Conservation (phyloP, 768 basidiomycete genomes). For the Phanerodontia chrysosporium region DNA sequence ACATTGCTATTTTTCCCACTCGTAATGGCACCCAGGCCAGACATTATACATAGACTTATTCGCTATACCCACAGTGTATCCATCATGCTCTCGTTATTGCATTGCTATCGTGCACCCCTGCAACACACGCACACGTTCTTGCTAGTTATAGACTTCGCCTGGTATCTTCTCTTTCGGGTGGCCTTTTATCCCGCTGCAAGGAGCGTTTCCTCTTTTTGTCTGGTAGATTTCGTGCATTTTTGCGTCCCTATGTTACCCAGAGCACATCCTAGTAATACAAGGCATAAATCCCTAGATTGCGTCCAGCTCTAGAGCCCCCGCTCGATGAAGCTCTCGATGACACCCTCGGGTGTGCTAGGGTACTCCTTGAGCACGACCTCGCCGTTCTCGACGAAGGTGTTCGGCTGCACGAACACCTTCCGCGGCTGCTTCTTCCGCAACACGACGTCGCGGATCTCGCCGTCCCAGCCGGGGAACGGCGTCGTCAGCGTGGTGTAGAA, state of each 20-base stretch:
- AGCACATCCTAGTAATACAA: background rate
- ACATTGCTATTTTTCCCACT: background rate
- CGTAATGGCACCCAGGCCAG: background rate
- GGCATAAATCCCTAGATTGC: too few relatives aligned
- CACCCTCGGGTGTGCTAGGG: slow-evolving; percentile 64
- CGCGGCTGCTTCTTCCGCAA: slow-evolving; percentile 83
- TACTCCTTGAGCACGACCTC: slow-evolving; percentile 80
- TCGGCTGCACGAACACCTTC: slow-evolving; percentile 83
- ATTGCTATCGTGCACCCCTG: background rate
- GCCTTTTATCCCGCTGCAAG: too few relatives aligned
- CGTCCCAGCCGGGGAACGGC: slow-evolving; percentile 67
- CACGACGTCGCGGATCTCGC: slow-evolving; percentile 73
- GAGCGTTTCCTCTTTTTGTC: too few relatives aligned
- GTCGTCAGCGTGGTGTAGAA: slow-evolving; percentile 80
- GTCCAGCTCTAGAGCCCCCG: slow-evolving; percentile 26
- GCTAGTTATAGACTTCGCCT: too few relatives aligned
- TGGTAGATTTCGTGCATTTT: too few relatives aligned
- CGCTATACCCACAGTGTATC: background rate
- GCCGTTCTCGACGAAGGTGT: slow-evolving; percentile 61
- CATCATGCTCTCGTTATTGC: background rate
- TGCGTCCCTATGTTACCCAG: too few relatives aligned
- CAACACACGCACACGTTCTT: background rate
- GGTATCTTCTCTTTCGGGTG: too few relatives aligned
- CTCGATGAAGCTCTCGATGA: slow-evolving; percentile 82
- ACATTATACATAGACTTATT: background rate